These are phyloP conservation scores for Globisporangium viniferum DNA, from an alignment of 352 stramenopile genomes.

Conservation along the genomic window DNA sequence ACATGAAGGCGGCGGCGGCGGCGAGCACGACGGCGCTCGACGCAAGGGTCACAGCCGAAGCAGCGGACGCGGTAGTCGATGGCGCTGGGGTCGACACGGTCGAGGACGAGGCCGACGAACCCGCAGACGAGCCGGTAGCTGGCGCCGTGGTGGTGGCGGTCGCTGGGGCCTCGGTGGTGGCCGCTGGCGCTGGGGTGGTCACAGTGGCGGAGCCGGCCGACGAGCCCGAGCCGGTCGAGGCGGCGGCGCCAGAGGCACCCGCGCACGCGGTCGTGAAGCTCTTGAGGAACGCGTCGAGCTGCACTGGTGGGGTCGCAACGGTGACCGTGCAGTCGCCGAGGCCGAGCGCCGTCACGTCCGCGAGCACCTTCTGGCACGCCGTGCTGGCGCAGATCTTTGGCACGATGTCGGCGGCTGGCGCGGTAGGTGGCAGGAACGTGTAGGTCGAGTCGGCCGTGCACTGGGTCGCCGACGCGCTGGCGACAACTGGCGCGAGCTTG, in stretches of 20 bases:
- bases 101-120: background rate
- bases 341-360: slow-evolving; percentile 21
- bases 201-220: background rate
- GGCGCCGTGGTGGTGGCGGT: background rate
- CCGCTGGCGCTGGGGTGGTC: background rate
- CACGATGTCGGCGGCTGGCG: slow-evolving; percentile 21
- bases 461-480: slow-evolving; percentile 13
- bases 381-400: slow-evolving; percentile 27
- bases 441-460: slow-evolving; percentile 33
- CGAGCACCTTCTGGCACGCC: slow-evolving; percentile 30
- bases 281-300: background rate
- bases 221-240: slow-evolving; percentile 1
- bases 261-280: background rate
- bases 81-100: background rate
- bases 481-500: slow-evolving; percentile 20
- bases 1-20: background rate
- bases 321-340: slow-evolving; percentile 16
- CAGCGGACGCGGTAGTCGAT: background rate
- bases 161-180: background rate
- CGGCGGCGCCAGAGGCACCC: background rate
- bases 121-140: background rate
- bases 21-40: background rate
- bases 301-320: background rate
- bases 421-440: slow-evolving; percentile 22
- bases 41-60: background rate